Base-by-base conservation (phyloP, 768 basidiomycete genomes). In the Trametes cingulata region DNA sequence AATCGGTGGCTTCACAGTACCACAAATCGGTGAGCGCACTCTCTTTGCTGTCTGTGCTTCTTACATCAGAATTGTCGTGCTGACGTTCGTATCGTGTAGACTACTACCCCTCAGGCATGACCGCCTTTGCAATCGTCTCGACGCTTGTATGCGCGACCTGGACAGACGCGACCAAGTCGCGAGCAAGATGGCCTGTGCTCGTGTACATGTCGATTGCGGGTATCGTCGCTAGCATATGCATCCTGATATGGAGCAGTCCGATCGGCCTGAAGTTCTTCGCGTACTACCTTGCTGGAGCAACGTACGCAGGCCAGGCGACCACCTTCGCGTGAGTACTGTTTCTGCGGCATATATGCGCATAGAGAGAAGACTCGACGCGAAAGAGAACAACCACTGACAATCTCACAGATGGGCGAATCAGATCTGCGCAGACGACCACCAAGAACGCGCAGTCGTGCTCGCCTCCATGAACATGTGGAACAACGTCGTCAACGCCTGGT, bases 401-500 rank as follows among this genome's bases (percentile, higher is more conserved):
- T 36, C 24, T n/a, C 15, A 19, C 51, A 85, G 84, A 14, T 90
- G 90, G 90, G 87, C 88, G n/a, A 91, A 91, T 70, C 85, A 88
- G 68, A 81, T 88, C 51, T 86, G 85, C 58, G 80, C 83, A 25
- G 84, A 88, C 64, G 86, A 91, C 71, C 78, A 85, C 66, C 83
- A 86, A 69, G 85, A 88, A 66, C 81, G 88, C 43, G 82, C 78
- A 5, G 75, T 91, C 40, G 86, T 90, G 3, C 77, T 91, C 15
- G 88, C 85, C 24, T 85, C 84, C 6, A 91, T 92, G 90, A 91
- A 91, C 71, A 85, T 86, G 83, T 87, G 85, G 80, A 86, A 83
- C 73, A 87, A 87, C 67, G 82, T 77, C 35, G 70, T 88, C 45
- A 86, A 87, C 66, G 84, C 85, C 0, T 86, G 84, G 85, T 88